These are phyloP conservation scores for Colletotrichum tabaci DNA, from an alignment of 2,329 filamentous ascomycete species.

Conservation along the genomic window DNA sequence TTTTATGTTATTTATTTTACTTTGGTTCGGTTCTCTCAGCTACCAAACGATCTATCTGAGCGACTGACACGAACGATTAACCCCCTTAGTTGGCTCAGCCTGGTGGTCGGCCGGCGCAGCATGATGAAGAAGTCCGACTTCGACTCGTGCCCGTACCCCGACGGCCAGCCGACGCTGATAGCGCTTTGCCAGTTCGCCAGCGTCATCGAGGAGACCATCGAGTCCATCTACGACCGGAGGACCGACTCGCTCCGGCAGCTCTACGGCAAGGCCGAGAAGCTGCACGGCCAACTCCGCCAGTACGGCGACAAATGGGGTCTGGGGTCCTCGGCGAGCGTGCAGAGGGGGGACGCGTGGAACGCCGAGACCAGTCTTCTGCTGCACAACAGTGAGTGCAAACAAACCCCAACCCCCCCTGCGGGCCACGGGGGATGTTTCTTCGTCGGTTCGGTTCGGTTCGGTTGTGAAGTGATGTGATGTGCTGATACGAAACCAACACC, in stretches of 20 bases:
- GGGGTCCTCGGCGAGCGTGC: neutral
- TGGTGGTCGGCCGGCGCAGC: conserved; percentile 32
- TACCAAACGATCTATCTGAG: too few relatives aligned
- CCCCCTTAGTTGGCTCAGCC: conserved; percentile 29
- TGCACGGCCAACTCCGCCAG: conserved; percentile 20
- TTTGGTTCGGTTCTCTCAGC: too few relatives aligned
- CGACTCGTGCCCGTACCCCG: conserved; percentile 29
- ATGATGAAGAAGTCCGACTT: conserved; percentile 34
- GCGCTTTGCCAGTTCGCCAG: conserved; percentile 36
- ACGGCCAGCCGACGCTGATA: conserved; percentile 29
- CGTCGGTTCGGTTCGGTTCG: too few relatives aligned
- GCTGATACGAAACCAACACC: too few relatives aligned
- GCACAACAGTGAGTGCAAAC: conserved; percentile 17
- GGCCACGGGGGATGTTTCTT: too few relatives aligned
- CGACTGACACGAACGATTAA: neutral
- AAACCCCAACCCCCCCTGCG: too few relatives aligned
- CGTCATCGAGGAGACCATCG: conserved; percentile 30
- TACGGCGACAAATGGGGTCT: conserved; percentile 34
- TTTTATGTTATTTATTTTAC: too few relatives aligned
- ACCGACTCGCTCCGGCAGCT: conserved; percentile 48
- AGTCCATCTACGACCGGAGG: conserved; percentile 47
- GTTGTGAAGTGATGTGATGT: neutral
- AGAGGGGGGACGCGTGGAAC: conserved; percentile 21
- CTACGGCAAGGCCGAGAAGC: conserved; percentile 45
- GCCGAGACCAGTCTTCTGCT: conserved; percentile 30